Evolutionary conservation across 768 basidiomycete species (phyloP), one percentile per base, ranked within the genome.

Genomic region (Pisolithus marmoratus): DNA sequence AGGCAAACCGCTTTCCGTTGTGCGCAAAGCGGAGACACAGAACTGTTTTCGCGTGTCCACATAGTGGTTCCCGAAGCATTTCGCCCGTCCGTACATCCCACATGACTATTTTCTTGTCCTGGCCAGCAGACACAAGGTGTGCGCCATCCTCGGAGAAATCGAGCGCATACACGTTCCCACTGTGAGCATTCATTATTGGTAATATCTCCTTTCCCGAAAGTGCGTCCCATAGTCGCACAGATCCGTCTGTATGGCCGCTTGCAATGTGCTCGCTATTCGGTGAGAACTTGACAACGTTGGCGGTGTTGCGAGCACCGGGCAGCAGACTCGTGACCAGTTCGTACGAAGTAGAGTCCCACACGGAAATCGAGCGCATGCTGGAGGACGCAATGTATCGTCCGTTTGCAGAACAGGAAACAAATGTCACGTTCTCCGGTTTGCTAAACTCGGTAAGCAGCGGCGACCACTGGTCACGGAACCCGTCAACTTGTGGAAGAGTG

Each of bases 11-110:
- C 23, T 36, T 48, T 4, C 54, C 64, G 15, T 50, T 43, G 0
- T 68, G 67, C 0, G 69, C 70, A 51, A 66, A 69, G 0, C 63
- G 59, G 11, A 69, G 57, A 4, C 63, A 42, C n/a, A 67, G 59
- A 26, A 67, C 19, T 2, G 58, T 36, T 46, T 65, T 69, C 37
- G 48, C 34, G 11, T 67, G 66, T 36, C 60, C 65, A 7, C 15
- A 54, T 17, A 69, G 26, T 0, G 63, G 61, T 8, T 38, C 31
- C 41, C 60, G 56, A 2, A 49, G 9, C 51, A 57, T 50, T 4
- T 54, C 53, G 2, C 59, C 56, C 20, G 57, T 56, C 6, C 42
- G 19, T 4, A 46, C 40, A 27, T 67, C 51, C 67, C 66, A 69
- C 20, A 65, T 17, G 38, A 65, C 23, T 52, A 69, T 62, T 20